Conservation (phyloP, 2,329 filamentous ascomycete species). For the Pseudogymnoascus sp. region DNA sequence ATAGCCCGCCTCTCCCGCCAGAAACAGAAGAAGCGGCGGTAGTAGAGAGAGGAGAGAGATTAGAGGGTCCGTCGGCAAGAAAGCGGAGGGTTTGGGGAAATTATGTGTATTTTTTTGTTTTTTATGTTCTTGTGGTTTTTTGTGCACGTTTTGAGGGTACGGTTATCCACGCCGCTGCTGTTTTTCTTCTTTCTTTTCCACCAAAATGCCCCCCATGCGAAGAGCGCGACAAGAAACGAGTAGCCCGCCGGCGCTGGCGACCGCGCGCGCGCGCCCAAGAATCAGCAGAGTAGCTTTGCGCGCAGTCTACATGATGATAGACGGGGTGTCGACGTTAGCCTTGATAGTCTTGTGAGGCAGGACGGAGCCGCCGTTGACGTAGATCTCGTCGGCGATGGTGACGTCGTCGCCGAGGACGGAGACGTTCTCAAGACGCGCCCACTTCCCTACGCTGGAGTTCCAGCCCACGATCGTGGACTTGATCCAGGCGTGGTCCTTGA, state of each 20-base stretch:
- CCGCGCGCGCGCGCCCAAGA: not conserved
- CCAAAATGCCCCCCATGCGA: not conserved
- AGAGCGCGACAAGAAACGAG: not conserved
- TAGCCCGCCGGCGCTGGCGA: not conserved
- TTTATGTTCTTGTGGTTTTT: not conserved
- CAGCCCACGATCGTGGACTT: slow-evolving; percentile 98
- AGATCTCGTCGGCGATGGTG: slow-evolving; percentile 94
- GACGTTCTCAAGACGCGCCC: slow-evolving; percentile 95
- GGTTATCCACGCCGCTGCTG: no score
- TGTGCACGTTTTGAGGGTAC: not conserved
- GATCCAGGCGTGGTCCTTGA: slow-evolving; percentile 98
- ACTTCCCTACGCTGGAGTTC: slow-evolving; percentile 93
- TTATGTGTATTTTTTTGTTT: not conserved
- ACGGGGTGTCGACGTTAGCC: slow-evolving; percentile 79
- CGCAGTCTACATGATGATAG: slow-evolving; percentile 54
- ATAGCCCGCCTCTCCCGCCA: not conserved
- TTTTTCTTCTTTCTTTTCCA: not conserved
- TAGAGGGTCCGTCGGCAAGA: not conserved
- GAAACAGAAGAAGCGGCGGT: not conserved
- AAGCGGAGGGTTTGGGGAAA: not conserved
- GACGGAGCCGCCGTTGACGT: slow-evolving; percentile 93
- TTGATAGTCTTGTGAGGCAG: slow-evolving; percentile 99
- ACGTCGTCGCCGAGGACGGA: slow-evolving; percentile 97
- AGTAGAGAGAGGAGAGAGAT: not conserved
- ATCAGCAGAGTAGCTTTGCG: not conserved